Evolutionary conservation across 176 grass and related monocot species (phyloP), one percentile per base, ranked within the genome.

Genomic region (Panicum miliaceum): DNA sequence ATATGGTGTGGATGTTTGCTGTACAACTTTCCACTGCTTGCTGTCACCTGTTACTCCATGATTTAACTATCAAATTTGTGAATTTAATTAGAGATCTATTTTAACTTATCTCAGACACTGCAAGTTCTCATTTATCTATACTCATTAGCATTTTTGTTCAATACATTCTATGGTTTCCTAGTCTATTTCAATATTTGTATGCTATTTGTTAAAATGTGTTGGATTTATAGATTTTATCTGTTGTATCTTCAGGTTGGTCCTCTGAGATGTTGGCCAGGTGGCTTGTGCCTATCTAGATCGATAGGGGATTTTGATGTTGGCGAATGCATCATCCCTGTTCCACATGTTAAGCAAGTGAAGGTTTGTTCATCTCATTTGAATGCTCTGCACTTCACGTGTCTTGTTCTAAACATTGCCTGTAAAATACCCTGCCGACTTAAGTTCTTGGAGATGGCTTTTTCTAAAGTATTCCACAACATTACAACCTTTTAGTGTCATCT

Each of bases 301-400:
- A 94, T 99, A n/a, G 96, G 91, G 72, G 96, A 99, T 86, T 78
- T 88, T 43, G 91, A 99, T 83, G 93, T 96, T 83, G 96, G 96
- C 84, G 93, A 96, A 94, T 99, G 84, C 52, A 96, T 99, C 83
- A 87, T 99, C 66, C 84, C 96, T 71, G 81, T 99, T 92, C 93
- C 96, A 64, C 89, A 96, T 88, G 93, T 99, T 75, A 99, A 99
- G 75, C 96, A 99, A 99, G 90, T 96, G 76, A 99, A 96, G 96
- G 96, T 99, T 59, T 86, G 91, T 68, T 86, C 74, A 68, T 25
- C 77, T 86, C 67, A 68, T 35, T 71, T 83, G 66, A 73, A 59
- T 83, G 50, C 58, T 83, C 59, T 79, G 25, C 57, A 50, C 18
- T 12, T 7, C 23, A 66, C 63, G 38, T 66, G 11, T 51, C 51